A percentile compares a stretch with the other conserved stretches of the same genome.
phyloP scores from a whole-genome alignment of 345 rosid species.

The Eucalyptus cladocalyx region DNA sequence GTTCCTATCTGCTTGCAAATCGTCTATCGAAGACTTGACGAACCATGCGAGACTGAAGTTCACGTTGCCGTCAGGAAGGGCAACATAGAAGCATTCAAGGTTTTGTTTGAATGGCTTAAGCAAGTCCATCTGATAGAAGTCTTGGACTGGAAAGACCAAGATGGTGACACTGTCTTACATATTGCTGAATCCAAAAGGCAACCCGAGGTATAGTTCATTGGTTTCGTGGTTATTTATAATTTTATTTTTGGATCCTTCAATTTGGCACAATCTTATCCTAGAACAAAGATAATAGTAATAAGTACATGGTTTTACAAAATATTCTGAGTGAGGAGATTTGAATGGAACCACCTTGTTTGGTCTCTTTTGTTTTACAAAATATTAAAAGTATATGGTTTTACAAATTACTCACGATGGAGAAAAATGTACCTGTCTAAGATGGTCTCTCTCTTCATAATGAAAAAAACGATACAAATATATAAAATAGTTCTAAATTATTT shows the following conservation, averaged over 20 bases:
- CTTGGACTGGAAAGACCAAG: neutral
- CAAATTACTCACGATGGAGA: neutral
- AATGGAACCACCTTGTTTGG: neutral
- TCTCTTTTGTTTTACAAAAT: no score
- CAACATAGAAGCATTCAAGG: neutral
- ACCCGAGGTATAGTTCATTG: neutral
- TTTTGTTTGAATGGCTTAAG: neutral
- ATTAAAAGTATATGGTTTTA: neutral
- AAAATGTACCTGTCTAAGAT: no score
- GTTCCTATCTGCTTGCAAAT: neutral
- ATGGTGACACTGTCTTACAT: neutral
- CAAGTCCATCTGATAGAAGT: neutral
- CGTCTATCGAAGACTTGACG: neutral
- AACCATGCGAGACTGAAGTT: neutral
- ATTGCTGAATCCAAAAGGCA: neutral
- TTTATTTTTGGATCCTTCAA: neutral
- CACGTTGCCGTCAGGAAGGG: neutral
- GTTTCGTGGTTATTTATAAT: neutral
- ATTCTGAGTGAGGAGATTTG: neutral
- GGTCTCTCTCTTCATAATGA: no score
- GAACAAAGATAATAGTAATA: neutral
- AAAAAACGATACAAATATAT: no score
- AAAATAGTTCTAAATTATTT: no score
- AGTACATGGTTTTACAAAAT: neutral
- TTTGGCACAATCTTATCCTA: neutral